Evolutionary conservation across 192 early-diverging fungal genomes (phyloP).

Genomic region (Rhizophlyctis rosea): DNA sequence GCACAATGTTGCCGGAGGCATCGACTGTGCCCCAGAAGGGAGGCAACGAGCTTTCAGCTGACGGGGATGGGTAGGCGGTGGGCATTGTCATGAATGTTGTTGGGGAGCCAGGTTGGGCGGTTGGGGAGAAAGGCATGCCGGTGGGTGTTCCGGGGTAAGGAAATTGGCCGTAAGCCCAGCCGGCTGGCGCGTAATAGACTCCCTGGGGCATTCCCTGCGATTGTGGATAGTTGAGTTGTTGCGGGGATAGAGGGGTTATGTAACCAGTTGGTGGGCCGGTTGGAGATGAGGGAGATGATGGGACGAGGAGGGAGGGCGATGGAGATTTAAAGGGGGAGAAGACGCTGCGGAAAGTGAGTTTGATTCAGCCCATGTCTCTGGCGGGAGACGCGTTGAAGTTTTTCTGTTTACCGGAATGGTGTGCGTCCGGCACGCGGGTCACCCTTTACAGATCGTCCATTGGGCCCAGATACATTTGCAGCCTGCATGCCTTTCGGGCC

Average conservation of each 20-base stretch:
- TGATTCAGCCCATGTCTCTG: neutral
- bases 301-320: neutral
- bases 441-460: conserved; percentile 69
- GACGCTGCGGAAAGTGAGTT: neutral
- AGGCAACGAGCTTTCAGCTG: no score
- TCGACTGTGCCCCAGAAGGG: no score
- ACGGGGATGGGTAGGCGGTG: no score
- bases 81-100: no score
- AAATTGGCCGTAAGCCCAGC: neutral
- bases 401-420: neutral
- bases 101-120: no score
- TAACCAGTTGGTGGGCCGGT: neutral
- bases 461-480: conserved; percentile 73
- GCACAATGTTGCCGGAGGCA: no score
- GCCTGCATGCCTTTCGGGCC: conserved; percentile 84
- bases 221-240: no score
- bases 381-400: neutral
- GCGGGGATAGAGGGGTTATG: no score
- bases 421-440: conserved; percentile 55
- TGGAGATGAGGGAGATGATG: neutral
- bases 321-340: neutral
- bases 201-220: no score
- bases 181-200: neutral
- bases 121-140: no score
- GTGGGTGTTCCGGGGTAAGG: no score